These are phyloP conservation scores for Phoenix dactylifera DNA, from an alignment of 176 grass and related monocot genomes.

Conservation along the genomic window DNA sequence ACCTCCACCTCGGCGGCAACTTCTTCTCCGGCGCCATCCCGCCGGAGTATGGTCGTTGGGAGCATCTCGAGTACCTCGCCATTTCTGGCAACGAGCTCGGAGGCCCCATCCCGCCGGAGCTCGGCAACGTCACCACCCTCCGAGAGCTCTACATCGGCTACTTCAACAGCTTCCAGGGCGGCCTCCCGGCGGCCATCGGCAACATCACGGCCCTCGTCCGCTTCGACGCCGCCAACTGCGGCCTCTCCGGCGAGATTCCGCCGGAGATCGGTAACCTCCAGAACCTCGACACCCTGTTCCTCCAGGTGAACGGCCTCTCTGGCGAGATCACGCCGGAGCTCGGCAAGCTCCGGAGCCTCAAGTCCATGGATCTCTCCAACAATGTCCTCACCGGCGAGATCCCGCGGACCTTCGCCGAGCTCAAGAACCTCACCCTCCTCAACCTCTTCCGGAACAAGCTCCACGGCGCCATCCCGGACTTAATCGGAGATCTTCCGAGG, in stretches of 20 bases:
- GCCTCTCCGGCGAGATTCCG: neutral
- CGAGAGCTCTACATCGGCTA: neutral
- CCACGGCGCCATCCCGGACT: neutral
- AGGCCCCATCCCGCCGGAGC: neutral
- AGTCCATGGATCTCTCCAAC: neutral
- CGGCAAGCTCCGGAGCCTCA: neutral
- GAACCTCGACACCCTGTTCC: neutral
- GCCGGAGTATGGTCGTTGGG: neutral
- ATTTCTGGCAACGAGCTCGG: constrained; percentile 1
- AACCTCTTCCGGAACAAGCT: neutral
- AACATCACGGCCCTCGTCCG: constrained; percentile 2
- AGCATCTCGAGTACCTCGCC: constrained; percentile 1
- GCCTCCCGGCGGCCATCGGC: neutral
- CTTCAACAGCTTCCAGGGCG: neutral
- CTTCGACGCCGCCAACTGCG: constrained; percentile 3
- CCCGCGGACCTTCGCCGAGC: neutral
- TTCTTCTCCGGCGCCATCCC: neutral
- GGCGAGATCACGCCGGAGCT: neutral
- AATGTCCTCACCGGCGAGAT: neutral
- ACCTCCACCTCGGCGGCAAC: constrained; percentile 3
- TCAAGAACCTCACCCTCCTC: neutral
- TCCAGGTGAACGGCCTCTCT: neutral
- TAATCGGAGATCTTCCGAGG: neutral
- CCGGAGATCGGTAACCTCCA: constrained; percentile 5
- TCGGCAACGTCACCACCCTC: neutral